phyloP scores from a whole-genome alignment of 805 yeast species.

The Pichia cabralensis region DNA sequence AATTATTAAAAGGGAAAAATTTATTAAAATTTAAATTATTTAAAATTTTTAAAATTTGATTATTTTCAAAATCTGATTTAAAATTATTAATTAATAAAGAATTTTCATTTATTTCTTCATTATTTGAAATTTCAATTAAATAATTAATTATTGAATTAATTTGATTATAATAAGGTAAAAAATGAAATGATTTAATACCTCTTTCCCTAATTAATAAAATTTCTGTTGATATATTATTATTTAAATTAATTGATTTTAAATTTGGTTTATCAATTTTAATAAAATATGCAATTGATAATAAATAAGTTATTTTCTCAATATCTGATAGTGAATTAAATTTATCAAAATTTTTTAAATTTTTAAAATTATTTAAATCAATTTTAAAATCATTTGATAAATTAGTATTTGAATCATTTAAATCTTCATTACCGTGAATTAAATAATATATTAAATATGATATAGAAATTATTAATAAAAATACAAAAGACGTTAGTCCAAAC shows the following conservation, averaged over 20 bases:
- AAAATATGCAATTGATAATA: constrained; percentile 18
- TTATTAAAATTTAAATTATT: constrained; percentile 1
- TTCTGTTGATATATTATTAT: constrained; percentile 20
- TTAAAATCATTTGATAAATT: constrained; percentile 7
- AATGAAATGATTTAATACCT: constrained; percentile 26
- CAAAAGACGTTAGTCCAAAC: constrained; percentile 4
- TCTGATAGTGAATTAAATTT: background rate
- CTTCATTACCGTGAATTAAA: background rate
- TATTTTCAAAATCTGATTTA: background rate
- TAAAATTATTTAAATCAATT: constrained; percentile 12
- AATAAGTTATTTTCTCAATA: constrained; percentile 18
- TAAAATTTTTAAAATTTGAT: constrained; percentile 1
- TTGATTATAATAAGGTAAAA: constrained; percentile 25
- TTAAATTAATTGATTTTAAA: constrained; percentile 16
- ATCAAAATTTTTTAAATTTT: background rate
- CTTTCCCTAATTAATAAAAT: constrained; percentile 26
- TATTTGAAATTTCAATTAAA: constrained; percentile 10
- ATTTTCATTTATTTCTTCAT: constrained; percentile 1
- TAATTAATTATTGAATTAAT: constrained; percentile 16
- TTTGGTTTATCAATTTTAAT: constrained; percentile 18
- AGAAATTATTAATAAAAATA: background rate
- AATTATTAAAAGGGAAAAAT: background rate
- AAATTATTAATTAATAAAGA: constrained; percentile 1
- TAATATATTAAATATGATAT: too few relatives aligned
- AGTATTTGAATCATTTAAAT: background rate